phyloP scores from a whole-genome alignment of 169 alveolate species.

The Plasmodium coatneyi region DNA sequence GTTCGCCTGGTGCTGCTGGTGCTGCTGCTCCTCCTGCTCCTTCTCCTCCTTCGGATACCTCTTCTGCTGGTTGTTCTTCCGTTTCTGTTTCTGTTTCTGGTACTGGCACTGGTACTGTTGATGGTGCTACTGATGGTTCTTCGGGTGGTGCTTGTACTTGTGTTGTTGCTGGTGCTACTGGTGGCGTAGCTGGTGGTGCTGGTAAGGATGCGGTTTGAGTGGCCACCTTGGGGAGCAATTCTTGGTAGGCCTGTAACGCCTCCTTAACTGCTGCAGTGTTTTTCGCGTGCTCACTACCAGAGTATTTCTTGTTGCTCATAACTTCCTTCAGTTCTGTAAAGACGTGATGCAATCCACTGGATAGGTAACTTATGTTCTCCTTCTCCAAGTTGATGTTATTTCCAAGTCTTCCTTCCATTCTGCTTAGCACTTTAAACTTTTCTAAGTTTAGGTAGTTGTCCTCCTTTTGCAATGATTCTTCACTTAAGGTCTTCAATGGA shows the following conservation, averaged over 20 bases:
- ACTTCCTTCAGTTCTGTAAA: slow-evolving; percentile 37
- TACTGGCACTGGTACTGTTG: neutral
- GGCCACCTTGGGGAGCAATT: slow-evolving; percentile 22
- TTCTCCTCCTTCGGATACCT: no score
- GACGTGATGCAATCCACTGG: slow-evolving; percentile 41
- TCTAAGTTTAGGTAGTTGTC: slow-evolving; percentile 17
- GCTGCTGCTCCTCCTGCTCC: no score
- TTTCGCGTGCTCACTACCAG: neutral
- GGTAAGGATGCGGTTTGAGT: neutral
- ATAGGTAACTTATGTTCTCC: slow-evolving; percentile 8
- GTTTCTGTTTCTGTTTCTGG: neutral
- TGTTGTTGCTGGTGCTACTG: neutral
- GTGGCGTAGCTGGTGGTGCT: neutral
- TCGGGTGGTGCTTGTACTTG: neutral
- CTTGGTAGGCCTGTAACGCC: slow-evolving; percentile 1
- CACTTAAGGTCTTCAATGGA: slow-evolving; percentile 38
- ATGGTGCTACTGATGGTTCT: neutral
- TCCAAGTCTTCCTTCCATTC: slow-evolving; percentile 17
- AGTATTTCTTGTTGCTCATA: slow-evolving; percentile 3
- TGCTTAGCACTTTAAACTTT: slow-evolving; percentile 29
- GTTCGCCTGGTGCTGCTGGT: neutral
- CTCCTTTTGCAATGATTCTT: slow-evolving; percentile 26
- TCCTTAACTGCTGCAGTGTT: neutral
- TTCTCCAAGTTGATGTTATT: slow-evolving; percentile 36
- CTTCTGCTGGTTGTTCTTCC: neutral